A percentile compares a stretch with the other conserved stretches of the same genome.
Conservation (phyloP, 441 rosid species). For the Bocquillonia castaneifolia region DNA sequence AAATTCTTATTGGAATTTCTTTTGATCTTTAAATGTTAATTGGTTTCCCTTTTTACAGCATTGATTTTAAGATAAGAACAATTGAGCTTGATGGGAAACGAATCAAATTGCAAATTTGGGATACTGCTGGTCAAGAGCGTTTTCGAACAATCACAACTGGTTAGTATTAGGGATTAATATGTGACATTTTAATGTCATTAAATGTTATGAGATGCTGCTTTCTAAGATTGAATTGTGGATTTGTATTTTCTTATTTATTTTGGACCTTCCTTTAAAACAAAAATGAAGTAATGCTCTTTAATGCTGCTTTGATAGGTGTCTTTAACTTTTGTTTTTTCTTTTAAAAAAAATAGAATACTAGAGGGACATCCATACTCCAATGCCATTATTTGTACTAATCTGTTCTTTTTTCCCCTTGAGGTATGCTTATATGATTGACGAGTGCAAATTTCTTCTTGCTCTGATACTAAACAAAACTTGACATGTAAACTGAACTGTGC, state of each 20-base stretch:
- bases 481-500: not conserved
- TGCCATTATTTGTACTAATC: not conserved
- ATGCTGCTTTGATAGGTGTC: not conserved
- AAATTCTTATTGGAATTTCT: not conserved
- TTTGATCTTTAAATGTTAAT: not conserved
- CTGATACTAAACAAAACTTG: not conserved
- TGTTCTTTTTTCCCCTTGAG: not conserved
- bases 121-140: conserved; percentile 94
- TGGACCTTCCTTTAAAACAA: not conserved
- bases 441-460: not conserved
- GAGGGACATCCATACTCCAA: not conserved
- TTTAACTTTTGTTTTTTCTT: too few species aligned
- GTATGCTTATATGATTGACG: not conserved
- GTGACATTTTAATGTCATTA: not conserved
- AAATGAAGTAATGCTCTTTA: not conserved
- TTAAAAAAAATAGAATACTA: not conserved
- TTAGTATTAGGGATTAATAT: conserved; percentile 27
- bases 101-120: conserved; percentile 94
- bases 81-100: conserved; percentile 89
- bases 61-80: conserved; percentile 90
- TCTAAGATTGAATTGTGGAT: not conserved
- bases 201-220: not conserved
- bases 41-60: conserved; percentile 38
- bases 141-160: conserved; percentile 98
- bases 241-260: not conserved